Evolutionary conservation across 2,329 filamentous ascomycete species (phyloP), one percentile per base, ranked within the genome.

Genomic region (Colletotrichum sp.): DNA sequence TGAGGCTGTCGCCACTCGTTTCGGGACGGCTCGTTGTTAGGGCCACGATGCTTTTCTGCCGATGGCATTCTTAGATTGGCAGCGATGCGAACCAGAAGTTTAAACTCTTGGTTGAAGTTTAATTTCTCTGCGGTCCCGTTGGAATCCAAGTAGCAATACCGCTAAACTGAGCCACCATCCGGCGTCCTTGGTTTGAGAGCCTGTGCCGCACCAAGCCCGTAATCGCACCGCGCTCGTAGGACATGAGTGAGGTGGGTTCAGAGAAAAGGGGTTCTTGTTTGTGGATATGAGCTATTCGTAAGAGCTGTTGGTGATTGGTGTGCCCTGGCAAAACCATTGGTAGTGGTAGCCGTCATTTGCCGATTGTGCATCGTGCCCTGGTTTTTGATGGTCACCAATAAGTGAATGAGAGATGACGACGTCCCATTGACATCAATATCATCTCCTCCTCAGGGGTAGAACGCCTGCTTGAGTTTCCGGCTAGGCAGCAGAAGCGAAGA

Each of bases 21-120:
- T 32, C 72, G 72, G 72, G 55, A 66, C 72, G 72, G 72, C 14
- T 71, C 68, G 72, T 52, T 52, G 43, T 71, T 71, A 55, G 68
- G 34, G 48, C 61, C 48, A 74, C 4, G 21, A 28, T 16, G 28
- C 26, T 12, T 18, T 24, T n/a, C 26, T 55, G 12, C 52, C 24
- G n/a, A 5, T 28, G 12, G 43, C 28, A 26, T 30, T 71, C 36
- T n/a, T 34, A 24, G 59, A 34, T 28, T 38, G 66, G 34, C 32
- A 36, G 36, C 26, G 12, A 56, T 14, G 43, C 21, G n/a, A 32
- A 43, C 18, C 21, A 26, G 59, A 55, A 65, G 28, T 16, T 34
- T 30, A 59, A 67, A 43, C 10, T 14, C 18, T 28, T 32, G 21
- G 32, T 34, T 14, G n/a, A 63, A 34, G 28, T 36, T 38, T 63